Percentiles rank a stretch among this genome's conserved stretches.
Evolutionary conservation across 768 basidiomycete species (phyloP).

Genomic region (Termitomyces sp.): DNA sequence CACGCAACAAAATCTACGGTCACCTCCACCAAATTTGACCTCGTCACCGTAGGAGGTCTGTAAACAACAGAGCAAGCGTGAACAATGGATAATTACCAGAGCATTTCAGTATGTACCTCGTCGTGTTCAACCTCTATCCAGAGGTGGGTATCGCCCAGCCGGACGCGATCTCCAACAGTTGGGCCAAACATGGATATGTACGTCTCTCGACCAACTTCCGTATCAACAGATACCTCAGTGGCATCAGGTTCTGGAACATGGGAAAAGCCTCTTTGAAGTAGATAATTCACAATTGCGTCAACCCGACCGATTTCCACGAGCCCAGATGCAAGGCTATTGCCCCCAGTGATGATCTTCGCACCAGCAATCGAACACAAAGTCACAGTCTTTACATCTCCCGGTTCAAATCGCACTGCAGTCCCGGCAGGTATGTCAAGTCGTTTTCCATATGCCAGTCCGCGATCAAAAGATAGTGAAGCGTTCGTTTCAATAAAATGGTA

Average conservation of each 20-base stretch:
- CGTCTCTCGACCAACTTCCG: constrained; percentile 57
- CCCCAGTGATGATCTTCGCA: constrained; percentile 64
- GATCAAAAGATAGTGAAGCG: constrained; percentile 74
- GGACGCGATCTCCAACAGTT: constrained; percentile 83
- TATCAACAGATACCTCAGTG: constrained; percentile 42
- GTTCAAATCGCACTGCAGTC: constrained; percentile 95
- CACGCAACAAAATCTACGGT: constrained; percentile 4
- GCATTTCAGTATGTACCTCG: constrained; percentile 34
- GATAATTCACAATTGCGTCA: constrained; percentile 38
- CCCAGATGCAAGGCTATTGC: constrained; percentile 67
- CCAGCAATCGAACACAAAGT: constrained; percentile 79
- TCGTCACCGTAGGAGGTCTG: constrained; percentile 93
- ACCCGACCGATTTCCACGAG: constrained; percentile 37
- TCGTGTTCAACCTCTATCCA: constrained; percentile 95
- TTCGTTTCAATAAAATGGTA: constrained; percentile 95
- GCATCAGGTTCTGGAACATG: constrained; percentile 67
- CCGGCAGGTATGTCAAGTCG: constrained; percentile 92
- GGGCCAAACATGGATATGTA: constrained; percentile 97
- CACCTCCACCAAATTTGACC: constrained; percentile 96
- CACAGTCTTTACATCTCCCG: constrained; percentile 84
- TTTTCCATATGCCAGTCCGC: constrained; percentile 72
- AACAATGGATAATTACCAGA: not conserved
- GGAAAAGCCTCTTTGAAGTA: constrained; percentile 62
- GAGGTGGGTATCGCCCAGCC: constrained; percentile 83
- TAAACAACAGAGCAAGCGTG: not conserved